Base-by-base conservation (phyloP, 306 rosid species). In the Lagenaria siceraria region DNA sequence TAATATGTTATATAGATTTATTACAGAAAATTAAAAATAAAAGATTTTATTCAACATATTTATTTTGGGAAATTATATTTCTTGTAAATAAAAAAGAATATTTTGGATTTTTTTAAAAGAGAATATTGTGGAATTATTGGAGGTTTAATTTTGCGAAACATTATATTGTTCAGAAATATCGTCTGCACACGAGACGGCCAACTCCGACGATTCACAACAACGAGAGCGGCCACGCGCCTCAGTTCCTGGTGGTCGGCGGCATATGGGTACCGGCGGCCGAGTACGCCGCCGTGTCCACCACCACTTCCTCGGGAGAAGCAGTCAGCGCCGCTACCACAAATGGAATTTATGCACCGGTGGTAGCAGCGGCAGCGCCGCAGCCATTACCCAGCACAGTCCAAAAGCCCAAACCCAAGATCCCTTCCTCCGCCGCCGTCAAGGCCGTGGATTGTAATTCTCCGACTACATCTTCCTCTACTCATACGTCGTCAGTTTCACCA, bases 121-220 rank as follows among this genome's bases (percentile, higher is more conserved):
- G 5, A 29, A 61, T 25, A 59, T 24, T 59, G 29, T 25, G 8
- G 3, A 60, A 27, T 27, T 14, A 17, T 10, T 64, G 19, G 71
- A 6, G 1, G 8, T 73, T 69, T 29, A 2, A 38, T 56, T 15
- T 5, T 24, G 21, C 3, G 1, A 61, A 61, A 14, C 52, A 46
- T 27, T 4, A 49, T 13, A 2, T 6, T 56, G 21, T 53, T 64
- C 93, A 91, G 98, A 94, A 94, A 85, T 94, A 85, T 77, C 96
- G 98, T 8, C 80, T 94, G 74, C 97, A 94, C 83, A 90, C 95
- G 0, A 84, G 95, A 85, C 87, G 98, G 51, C 93, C 97, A 40
- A 84, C 83, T 54, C 83, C 87, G 2, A 25, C 89, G 14, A 83
- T 82, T 4, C 90, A 81, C 77, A 81, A 78, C 79, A 88, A 81